Percentiles rank a stretch among this genome's conserved stretches.
These are phyloP conservation scores for Urochloa ruziziensis DNA, from an alignment of 176 grass and related monocot genomes.

Conservation along the genomic window DNA sequence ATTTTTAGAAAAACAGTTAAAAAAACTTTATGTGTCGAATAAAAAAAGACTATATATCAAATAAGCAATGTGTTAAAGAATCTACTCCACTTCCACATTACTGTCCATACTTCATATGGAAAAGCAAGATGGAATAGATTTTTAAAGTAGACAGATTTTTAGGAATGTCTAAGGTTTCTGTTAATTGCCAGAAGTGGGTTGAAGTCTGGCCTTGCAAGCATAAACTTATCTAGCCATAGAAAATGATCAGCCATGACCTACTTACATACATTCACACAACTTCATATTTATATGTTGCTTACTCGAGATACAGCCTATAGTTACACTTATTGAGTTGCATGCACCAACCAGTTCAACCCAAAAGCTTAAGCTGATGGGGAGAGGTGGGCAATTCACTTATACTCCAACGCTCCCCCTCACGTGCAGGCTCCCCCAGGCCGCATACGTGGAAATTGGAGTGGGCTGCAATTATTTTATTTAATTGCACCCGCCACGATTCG, in stretches of 20 bases:
- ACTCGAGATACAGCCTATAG: background rate
- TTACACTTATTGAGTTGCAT: too few relatives aligned
- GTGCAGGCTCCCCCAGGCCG: too few relatives aligned
- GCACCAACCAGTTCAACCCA: too few relatives aligned
- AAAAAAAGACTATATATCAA: slow-evolving; percentile 22
- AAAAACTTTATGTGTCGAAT: too few relatives aligned
- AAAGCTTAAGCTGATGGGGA: too few relatives aligned
- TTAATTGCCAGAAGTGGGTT: background rate
- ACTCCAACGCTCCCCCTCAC: too few relatives aligned
- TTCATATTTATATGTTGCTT: background rate
- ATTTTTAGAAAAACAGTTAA: background rate
- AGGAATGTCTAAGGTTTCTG: background rate
- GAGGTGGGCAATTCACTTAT: too few relatives aligned
- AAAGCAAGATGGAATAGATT: background rate
- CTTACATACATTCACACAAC: background rate
- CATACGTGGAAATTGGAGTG: too few relatives aligned
- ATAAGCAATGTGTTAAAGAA: slow-evolving; percentile 25
- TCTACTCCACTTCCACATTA: slow-evolving; percentile 2
- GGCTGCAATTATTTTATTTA: too few relatives aligned
- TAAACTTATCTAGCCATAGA: background rate
- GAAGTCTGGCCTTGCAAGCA: background rate
- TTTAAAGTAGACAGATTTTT: background rate
- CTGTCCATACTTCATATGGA: slow-evolving; percentile 19
- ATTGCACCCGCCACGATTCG: too few relatives aligned
- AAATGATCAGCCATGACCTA: background rate